A percentile compares a stretch with the other conserved stretches of the same genome.
Conservation (phyloP, 108 stramenopile genomes). For the Pseudonitzschia multistriata region DNA sequence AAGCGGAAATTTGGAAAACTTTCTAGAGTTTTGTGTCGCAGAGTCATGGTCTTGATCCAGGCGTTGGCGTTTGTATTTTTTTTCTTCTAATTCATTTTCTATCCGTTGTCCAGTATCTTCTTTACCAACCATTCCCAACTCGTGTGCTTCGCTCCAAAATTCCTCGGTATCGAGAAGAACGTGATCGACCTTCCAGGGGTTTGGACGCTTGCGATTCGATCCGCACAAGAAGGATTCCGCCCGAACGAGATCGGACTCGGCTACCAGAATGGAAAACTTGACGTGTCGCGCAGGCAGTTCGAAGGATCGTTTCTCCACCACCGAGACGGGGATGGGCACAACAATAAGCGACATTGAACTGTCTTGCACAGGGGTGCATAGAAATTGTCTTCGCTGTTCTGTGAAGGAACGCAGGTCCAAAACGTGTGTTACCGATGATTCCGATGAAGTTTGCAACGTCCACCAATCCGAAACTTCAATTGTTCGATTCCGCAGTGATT, state of each 20-base stretch:
- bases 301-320: constrained; percentile 29
- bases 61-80: not conserved
- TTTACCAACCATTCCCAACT: constrained; percentile 10
- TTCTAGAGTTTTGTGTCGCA: not conserved
- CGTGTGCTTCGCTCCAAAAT: constrained; percentile 24
- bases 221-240: constrained; percentile 22
- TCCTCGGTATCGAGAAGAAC: constrained; percentile 25
- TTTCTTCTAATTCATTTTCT: not conserved
- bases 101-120: not conserved
- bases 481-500: not conserved
- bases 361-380: not conserved
- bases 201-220: constrained; percentile 23
- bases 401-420: constrained; percentile 4
- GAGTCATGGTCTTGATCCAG: not conserved
- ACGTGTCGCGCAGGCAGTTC: constrained; percentile 35
- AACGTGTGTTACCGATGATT: not conserved
- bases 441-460: not conserved
- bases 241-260: not conserved
- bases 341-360: not conserved
- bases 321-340: constrained; percentile 21
- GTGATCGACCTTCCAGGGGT: constrained; percentile 41
- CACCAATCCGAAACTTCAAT: constrained; percentile 6
- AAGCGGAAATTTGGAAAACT: constrained; percentile 17
- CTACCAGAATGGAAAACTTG: constrained; percentile 27
- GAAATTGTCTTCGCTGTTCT: not conserved